Conservation (phyloP, 768 basidiomycete genomes). For the Boletus patriciae region DNA sequence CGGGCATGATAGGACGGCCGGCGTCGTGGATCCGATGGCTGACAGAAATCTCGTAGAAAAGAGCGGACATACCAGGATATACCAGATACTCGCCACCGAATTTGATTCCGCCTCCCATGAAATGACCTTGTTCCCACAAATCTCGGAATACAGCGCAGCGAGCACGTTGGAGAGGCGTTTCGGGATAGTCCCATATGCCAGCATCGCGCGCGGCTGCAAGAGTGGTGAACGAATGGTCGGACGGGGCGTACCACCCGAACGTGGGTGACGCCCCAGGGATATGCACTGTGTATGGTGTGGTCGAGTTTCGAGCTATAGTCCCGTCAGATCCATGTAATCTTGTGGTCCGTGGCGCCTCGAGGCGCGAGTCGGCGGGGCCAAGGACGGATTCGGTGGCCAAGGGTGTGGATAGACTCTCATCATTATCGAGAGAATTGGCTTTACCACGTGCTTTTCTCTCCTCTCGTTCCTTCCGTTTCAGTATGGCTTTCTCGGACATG, state of each 20-base stretch:
- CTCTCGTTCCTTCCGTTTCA: constrained; percentile 73
- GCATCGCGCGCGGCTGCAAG: constrained; percentile 62
- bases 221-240: constrained; percentile 47
- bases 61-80: constrained; percentile 74
- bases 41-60: not conserved
- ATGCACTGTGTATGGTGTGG: constrained; percentile 50
- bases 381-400: not conserved
- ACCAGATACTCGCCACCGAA: constrained; percentile 97
- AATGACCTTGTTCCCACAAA: constrained; percentile 82
- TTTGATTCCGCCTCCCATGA: constrained; percentile 85
- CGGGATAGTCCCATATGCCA: constrained; percentile 77
- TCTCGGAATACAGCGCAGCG: constrained; percentile 77
- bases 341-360: not conserved
- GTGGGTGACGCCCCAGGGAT: constrained; percentile 64
- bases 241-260: constrained; percentile 67
- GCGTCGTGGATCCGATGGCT: not conserved
- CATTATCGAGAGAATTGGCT: constrained; percentile 5
- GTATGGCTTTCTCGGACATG: constrained; percentile 61
- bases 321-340: not conserved
- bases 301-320: constrained; percentile 10
- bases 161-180: constrained; percentile 63
- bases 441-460: constrained; percentile 35
- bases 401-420: constrained; percentile 10
- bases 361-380: not conserved
- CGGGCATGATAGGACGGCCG: not conserved